These are phyloP conservation scores for Canariomyces notabilis DNA, from an alignment of 2,329 filamentous ascomycete genomes.

Conservation along the genomic window DNA sequence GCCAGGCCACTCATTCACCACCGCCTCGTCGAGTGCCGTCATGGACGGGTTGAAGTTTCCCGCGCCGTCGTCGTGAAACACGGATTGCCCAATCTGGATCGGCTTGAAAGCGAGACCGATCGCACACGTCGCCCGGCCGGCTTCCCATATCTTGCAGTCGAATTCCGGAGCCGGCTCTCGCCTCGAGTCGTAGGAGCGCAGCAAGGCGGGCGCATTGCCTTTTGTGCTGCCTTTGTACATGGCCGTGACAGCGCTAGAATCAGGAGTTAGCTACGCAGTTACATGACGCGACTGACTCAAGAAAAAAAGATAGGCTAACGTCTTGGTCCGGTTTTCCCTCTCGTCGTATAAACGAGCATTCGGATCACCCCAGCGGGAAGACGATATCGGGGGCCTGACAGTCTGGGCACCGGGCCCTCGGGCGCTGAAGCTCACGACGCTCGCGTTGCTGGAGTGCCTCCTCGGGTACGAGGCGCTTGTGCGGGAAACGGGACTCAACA, in stretches of 20 bases:
- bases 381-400: constrained; percentile 47
- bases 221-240: constrained; percentile 78
- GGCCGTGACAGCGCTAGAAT: constrained; percentile 76
- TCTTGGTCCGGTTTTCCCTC: constrained; percentile 81
- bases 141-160: constrained; percentile 95
- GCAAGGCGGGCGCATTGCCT: constrained; percentile 62
- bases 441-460: constrained; percentile 72
- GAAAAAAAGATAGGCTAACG: constrained; percentile 50
- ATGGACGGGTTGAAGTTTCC: constrained; percentile 91
- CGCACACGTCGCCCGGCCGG: constrained; percentile 86
- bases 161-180: constrained; percentile 87
- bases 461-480: constrained; percentile 44
- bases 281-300: neutral
- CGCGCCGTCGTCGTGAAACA: constrained; percentile 88
- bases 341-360: constrained; percentile 85
- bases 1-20: constrained; percentile 90
- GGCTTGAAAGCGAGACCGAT: constrained; percentile 94
- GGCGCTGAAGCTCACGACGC: constrained; percentile 74
- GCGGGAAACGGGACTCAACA: constrained; percentile 37
- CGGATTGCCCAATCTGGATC: constrained; percentile 85
- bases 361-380: constrained; percentile 68
- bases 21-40: constrained; percentile 80
- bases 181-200: constrained; percentile 92
- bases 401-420: constrained; percentile 56
- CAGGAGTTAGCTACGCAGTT: constrained; percentile 23